A percentile compares a stretch with the other conserved stretches of the same genome.
Conservation (phyloP, 2,329 filamentous ascomycete genomes). For the Penicillium thymicola region DNA sequence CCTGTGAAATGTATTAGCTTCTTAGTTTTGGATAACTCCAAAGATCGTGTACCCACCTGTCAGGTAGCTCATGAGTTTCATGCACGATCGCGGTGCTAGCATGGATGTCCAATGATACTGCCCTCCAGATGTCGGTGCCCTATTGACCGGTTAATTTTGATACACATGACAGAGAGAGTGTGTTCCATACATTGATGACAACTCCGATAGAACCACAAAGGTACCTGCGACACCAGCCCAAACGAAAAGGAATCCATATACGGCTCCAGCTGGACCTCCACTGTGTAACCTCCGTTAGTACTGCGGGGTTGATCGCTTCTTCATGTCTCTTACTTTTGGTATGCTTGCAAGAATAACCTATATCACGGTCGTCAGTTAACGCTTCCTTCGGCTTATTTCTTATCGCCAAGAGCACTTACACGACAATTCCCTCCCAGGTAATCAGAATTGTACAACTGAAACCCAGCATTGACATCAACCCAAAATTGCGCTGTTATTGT, state of each 20-base stretch:
- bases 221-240: slow-evolving; percentile 30
- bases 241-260: slow-evolving; percentile 35
- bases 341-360: slow-evolving; percentile 21
- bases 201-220: slow-evolving; percentile 30
- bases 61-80: slow-evolving; percentile 40
- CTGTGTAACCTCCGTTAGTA: slow-evolving; percentile 14
- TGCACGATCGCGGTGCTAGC: slow-evolving; percentile 35
- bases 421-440: slow-evolving; percentile 41
- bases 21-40: background rate
- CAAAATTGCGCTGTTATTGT: slow-evolving; percentile 36
- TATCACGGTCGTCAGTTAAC: background rate
- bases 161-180: no score
- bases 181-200: slow-evolving; percentile 32
- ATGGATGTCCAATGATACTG: slow-evolving; percentile 44
- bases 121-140: slow-evolving; percentile 35
- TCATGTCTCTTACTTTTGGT: slow-evolving; percentile 18
- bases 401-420: slow-evolving; percentile 23
- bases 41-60: slow-evolving; percentile 23
- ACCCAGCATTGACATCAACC: slow-evolving; percentile 40
- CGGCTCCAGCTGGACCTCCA: slow-evolving; percentile 33
- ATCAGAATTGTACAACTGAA: slow-evolving; percentile 42
- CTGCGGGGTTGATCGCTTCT: background rate
- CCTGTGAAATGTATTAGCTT: slow-evolving; percentile 18
- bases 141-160: slow-evolving; percentile 2
- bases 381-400: background rate